A percentile compares a stretch with the other conserved stretches of the same genome.
Conservation (phyloP, 2,329 filamentous ascomycete species). For the Grosmannia penicillata region DNA sequence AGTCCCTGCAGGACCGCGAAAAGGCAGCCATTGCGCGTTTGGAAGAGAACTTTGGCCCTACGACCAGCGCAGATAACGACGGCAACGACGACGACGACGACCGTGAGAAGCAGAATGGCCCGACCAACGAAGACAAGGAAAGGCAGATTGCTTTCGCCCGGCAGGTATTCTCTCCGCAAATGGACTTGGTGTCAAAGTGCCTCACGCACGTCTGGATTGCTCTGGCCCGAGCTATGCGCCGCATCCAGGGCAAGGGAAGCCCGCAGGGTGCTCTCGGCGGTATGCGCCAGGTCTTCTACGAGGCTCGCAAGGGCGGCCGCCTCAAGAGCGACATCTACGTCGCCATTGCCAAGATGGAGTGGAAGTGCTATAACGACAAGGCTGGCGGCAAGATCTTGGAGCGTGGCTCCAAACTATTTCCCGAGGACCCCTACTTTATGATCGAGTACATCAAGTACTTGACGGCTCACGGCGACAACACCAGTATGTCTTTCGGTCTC, state of each 20-base stretch:
- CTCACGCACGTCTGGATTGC: conserved; percentile 94
- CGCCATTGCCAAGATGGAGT: conserved; percentile 82
- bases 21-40: conserved; percentile 41
- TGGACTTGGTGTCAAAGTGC: conserved; percentile 63
- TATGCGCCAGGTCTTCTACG: conserved; percentile 74
- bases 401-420: conserved; percentile 82
- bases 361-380: conserved; percentile 87
- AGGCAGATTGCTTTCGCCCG: conserved; percentile 46
- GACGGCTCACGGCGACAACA: conserved; percentile 81
- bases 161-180: conserved; percentile 57
- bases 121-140: conserved; percentile 29
- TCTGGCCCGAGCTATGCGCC: conserved; percentile 82
- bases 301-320: conserved; percentile 74
- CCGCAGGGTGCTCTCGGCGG: conserved; percentile 43
- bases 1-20: conserved; percentile 53
- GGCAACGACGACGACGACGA: conserved; percentile 18
- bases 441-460: conserved; percentile 94
- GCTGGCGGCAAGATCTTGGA: conserved; percentile 94
- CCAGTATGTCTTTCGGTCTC: conserved; percentile 46
- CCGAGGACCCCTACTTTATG: conserved; percentile 84
- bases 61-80: conserved; percentile 10
- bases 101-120: conserved; percentile 32
- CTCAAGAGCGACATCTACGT: conserved; percentile 93
- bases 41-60: conserved; percentile 31
- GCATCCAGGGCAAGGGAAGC: conserved; percentile 75